Base-by-base conservation (phyloP, 1,139 yeast genomes). In the Kurtzmaniella quercitrusa region DNA sequence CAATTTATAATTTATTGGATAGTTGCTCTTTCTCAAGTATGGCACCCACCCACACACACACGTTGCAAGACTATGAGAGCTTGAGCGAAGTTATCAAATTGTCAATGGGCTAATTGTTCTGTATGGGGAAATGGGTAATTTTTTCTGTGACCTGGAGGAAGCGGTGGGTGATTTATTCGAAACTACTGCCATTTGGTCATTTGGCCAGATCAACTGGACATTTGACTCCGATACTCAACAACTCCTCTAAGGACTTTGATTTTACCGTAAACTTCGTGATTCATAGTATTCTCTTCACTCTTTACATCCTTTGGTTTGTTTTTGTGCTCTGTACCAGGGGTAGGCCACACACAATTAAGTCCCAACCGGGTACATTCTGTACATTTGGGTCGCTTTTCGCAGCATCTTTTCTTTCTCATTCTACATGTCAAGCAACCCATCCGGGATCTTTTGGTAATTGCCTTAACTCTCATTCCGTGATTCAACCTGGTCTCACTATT, bases 161-260 rank as follows among this genome's bases (percentile, higher is more conserved):
- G n/a, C n/a, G n/a, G n/a, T n/a, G n/a, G 23, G 8, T 21, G 23
- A 8, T 21, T 5, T 21, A 21, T 21, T 21, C 23, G 8, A 21
- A n/a, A 21, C n/a, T 6, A 27, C 14, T 4, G 14, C 31, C 14
- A 27, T 12, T 27, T 10, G n/a, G 10, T 11, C 14, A 4, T 27
- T 11, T 11, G 9, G 11, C 38, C 15, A 36, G 27, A 16, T 36
- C 38, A 36, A 36, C 38, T 36, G 38, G 38, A 27, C 41, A 36
- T 46, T 39, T 55, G 50, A 39, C 54, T 62, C 46, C 61, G 61
- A 50, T 69, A 68, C 53, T 77, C 81, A 23, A 81, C 83, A 18
- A 81, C 78, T 2, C 86, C 86, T 47, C 86, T 66, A 36, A 80
- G 63, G 10, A 81, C 81, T 58, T 78, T 80, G 50, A 81, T 80